Evolutionary conservation across 1,139 yeast genomes (phyloP), one percentile per base, ranked within the genome.

Genomic region (Suhomyces coccinellae): DNA sequence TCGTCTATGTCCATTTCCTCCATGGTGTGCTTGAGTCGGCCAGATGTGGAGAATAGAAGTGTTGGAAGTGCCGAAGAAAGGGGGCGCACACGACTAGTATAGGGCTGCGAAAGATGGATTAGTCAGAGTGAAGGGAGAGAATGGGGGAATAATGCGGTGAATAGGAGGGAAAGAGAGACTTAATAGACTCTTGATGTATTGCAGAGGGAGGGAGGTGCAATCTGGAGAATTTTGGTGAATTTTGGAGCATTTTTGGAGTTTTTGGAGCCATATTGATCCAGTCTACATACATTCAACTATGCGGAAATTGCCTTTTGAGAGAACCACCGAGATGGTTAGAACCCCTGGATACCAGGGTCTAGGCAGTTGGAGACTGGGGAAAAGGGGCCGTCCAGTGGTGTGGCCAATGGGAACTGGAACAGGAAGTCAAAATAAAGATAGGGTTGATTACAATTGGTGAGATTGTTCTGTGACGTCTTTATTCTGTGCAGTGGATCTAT

Each of bases 1-100:
- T 75, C 77, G 61, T 79, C 83, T 47, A 79, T 73, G 53, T 79
- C 83, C 77, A 79, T 76, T 39, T 67, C 76, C 50, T 76, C 80
- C 69, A 76, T 75, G 43, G 45, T 59, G 48, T 47, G 29, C 16
- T 16, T 9, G 27, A 4, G 33, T 30, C 12, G 30, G 24, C 14
- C 20, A 7, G 24, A 3, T 17, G 38, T 36, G 33, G 39, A 36
- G 33, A 29, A 20, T 36, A 15, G 33, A 36, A 36, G n/a, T 30
- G 31, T 36, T 30, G 33, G 31, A 17, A 13, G 24, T 38, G 45
- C 31, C 38, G 45, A 31, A 31, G 38, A 38, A 34, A 34, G 39
- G 29, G n/a, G 42, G 45, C 41, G 37, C 26, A 37, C 42, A 38
- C 40, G 45, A 38, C 45, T 15, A 14, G 27, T 6, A 13, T 29